These are phyloP conservation scores for Monosporascus sp. DNA, from an alignment of 2,329 filamentous ascomycete genomes.

Conservation along the genomic window DNA sequence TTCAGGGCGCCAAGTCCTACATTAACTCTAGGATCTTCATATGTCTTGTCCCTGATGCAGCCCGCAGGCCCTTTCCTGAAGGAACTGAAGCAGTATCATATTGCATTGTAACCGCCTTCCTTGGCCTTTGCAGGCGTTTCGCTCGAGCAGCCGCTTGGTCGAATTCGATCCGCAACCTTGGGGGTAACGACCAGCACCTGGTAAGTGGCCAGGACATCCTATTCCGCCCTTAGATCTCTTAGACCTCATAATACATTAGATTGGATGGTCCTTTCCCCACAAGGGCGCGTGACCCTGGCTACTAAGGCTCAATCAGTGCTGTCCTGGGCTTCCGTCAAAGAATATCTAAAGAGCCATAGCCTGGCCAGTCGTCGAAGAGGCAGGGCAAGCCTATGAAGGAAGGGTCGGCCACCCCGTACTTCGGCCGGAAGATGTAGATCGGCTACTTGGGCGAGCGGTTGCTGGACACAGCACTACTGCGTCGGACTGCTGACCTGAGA, in stretches of 20 bases:
- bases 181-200: slow-evolving; percentile 49
- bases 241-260: neutral
- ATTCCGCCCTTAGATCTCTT: neutral
- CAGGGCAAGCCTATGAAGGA: slow-evolving; percentile 49
- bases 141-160: slow-evolving; percentile 33
- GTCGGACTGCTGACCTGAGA: slow-evolving; percentile 51
- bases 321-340: slow-evolving; percentile 23
- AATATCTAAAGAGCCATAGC: slow-evolving; percentile 26
- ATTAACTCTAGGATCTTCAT: no score
- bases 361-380: slow-evolving; percentile 46
- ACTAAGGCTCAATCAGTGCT: slow-evolving; percentile 35
- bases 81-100: no score
- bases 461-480: slow-evolving; percentile 50
- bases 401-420: slow-evolving; percentile 49
- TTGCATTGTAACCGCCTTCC: neutral
- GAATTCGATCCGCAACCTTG: slow-evolving; percentile 45
- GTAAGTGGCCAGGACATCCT: slow-evolving; percentile 34
- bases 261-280: no score
- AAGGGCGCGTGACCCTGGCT: no score
- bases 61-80: no score
- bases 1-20: no score
- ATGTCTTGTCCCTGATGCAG: no score
- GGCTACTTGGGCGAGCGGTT: slow-evolving; percentile 50
- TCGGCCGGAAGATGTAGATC: slow-evolving; percentile 47
- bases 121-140: slow-evolving; percentile 6